phyloP scores from a whole-genome alignment of 768 basidiomycete species.

The Leccinum incarnatum region DNA sequence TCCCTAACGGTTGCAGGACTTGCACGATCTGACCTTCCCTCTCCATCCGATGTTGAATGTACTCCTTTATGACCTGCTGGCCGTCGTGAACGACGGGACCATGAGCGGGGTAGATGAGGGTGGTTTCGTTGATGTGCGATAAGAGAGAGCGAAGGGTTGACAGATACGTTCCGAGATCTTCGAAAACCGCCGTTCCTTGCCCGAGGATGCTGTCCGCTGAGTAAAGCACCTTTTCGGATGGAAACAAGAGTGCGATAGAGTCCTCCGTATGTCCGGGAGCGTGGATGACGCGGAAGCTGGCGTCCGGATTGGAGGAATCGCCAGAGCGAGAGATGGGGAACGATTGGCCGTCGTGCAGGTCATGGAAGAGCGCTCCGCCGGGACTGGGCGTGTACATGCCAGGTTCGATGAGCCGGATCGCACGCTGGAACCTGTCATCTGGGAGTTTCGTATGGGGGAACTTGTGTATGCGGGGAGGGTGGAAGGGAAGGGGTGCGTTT shows the following conservation, averaged over 20 bases:
- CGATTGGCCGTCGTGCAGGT: constrained; percentile 54
- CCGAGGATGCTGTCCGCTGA: constrained; percentile 92
- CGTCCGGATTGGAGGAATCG: neutral
- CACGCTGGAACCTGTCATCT: constrained; percentile 35
- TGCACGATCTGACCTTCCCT: constrained; percentile 76
- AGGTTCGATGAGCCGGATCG: constrained; percentile 37
- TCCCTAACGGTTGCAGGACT: constrained; percentile 36
- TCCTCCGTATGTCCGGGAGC: constrained; percentile 92
- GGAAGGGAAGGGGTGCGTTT: constrained; percentile 45
- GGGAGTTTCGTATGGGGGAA: constrained; percentile 42
- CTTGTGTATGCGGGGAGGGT: constrained; percentile 75
- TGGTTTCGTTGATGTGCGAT: constrained; percentile 40
- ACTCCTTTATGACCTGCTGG: constrained; percentile 56
- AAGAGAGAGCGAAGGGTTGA: constrained; percentile 59
- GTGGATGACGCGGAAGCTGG: constrained; percentile 62
- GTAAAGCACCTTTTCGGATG: constrained; percentile 72
- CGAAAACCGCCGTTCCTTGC: constrained; percentile 86
- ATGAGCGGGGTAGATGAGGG: constrained; percentile 81
- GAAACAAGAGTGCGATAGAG: constrained; percentile 72
- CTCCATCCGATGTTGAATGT: constrained; percentile 78
- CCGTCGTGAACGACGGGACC: constrained; percentile 75
- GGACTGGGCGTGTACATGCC: constrained; percentile 47
- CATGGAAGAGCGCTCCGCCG: constrained; percentile 49
- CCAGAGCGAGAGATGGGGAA: constrained; percentile 34
- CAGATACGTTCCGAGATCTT: constrained; percentile 74